Evolutionary conservation across 1,284 basidiomycete genomes (phyloP), one percentile per base, ranked within the genome.

Genomic region (Heterobasidion occidentale): DNA sequence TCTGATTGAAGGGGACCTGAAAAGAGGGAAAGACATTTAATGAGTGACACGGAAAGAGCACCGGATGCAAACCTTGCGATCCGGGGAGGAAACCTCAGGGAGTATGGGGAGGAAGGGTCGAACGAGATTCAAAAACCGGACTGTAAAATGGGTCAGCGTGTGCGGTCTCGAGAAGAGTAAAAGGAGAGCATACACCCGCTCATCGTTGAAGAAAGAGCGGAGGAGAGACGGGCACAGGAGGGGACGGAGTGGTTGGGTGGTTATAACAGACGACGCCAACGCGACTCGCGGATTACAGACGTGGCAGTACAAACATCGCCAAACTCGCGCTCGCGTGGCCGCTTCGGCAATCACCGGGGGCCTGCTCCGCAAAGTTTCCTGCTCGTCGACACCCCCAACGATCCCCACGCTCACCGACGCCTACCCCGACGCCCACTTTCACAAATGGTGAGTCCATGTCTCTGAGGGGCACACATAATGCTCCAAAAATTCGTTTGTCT

Each of bases 51-150:
- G 27, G 27, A 27, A 27, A 5, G 27, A 59, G 56, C 50, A 50
- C 44, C 47, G 46, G 47, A 57, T 47, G 62, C 66, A 61, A 66
- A 92, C 93, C 80, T 96, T 97, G 72, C 92, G 88, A 77, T 96
- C 94, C 58, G 94, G 94, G 58, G 94, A 93, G 64, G 93, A 92
- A 61, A 98, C 93, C 78, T 98, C 94, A 58, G 94, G 94, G 62
- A 94, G 79, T 68, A 95, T 87, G 60, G 91, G 91, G 74, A 95
- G 84, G 78, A 96, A 96, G 60, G 93, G 93, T 74, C 92, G 86
- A 76, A 96, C 93, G 70, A 96, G 92, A 77, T 95, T 94, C 68
- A 96, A 80, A 77, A 95, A 94, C 77, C 93, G 90, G 75, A 95
- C 93, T 91, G 67, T 9, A 42, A 34, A 36, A 36, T 35, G 46